Base-by-base conservation (phyloP, 108 stramenopile genomes). In the Halocafeteria seosinensis region DNA sequence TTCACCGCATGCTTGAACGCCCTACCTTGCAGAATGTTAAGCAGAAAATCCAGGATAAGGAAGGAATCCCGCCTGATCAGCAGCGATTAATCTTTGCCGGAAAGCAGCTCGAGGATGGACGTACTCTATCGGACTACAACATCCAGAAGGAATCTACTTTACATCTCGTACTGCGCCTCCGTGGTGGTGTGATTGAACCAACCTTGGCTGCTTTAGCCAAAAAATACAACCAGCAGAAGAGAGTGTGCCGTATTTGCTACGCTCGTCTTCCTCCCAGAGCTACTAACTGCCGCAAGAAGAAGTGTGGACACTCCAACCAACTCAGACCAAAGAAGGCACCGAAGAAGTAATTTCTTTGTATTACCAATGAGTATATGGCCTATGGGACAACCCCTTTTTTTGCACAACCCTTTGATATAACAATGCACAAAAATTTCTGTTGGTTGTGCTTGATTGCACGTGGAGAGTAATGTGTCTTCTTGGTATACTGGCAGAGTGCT, bases 291-390 rank as follows among this genome's bases (percentile, higher is more conserved):
- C 87, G 98, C 70, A 99, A 99, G 93, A 99, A 94, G 89, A 97
- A 97, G 87, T 99, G 98, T 69, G 98, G 98, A 67, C 98, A 95
- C 82, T 92, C 94, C 42, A 80, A 81, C 52, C 95, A 99, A 84
- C 84, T 99, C 47, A 89, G 98, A 77, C 90, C 91, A 75, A 99
- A 99, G 95, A 99, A 99, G 82, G 96, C 95, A 91, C 90, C 96
- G 61, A 99, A 93, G 82, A 93, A 94, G 17, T 47, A 47, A 47
- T 17, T 47, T 17, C n/a, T n/a, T n/a, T n/a, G n/a, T n/a, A n/a
- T n/a, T n/a, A n/a, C n/a, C n/a, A n/a, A n/a, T n/a, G n/a, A n/a
- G n/a, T n/a, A n/a, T n/a, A n/a, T n/a, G n/a, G n/a, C n/a, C n/a
- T n/a, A n/a, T n/a, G n/a, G n/a, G n/a, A n/a, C n/a, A n/a, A n/a